Conservation (phyloP, 176 grass and related monocot genomes). For the Cymbopogon citratus region DNA sequence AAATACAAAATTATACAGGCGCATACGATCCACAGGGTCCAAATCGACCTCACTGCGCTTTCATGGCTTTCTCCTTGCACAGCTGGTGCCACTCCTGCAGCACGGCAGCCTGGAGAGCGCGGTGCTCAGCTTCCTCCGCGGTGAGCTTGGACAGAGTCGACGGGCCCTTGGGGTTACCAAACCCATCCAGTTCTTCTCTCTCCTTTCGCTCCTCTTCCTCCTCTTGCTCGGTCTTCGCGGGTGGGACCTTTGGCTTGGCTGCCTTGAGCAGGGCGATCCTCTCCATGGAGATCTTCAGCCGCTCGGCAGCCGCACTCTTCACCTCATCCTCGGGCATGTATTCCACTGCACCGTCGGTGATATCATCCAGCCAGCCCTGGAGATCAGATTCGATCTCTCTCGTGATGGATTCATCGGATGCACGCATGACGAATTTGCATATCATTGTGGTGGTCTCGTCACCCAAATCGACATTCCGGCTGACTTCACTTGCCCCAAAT, state of each 20-base stretch:
- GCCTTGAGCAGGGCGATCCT: constrained; percentile 84
- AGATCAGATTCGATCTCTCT: constrained; percentile 88
- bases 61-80: constrained; percentile 85
- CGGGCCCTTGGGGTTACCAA: constrained; percentile 79
- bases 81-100: constrained; percentile 90
- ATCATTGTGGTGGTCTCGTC: constrained; percentile 99
- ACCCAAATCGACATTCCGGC: constrained; percentile 85
- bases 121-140: constrained; percentile 85
- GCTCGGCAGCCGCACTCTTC: constrained; percentile 63
- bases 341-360: constrained; percentile 70
- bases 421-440: constrained; percentile 86
- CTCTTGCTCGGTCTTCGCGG: constrained; percentile 50
- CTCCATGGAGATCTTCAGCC: constrained; percentile 84
- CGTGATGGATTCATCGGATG: constrained; percentile 87
- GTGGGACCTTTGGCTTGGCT: constrained; percentile 67
- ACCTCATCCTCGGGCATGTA: constrained; percentile 97
- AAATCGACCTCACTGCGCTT: constrained; percentile 44
- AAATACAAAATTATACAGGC: constrained; percentile 31
- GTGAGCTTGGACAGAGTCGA: constrained; percentile 81
- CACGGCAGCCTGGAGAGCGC: constrained; percentile 85
- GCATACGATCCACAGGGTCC: background rate
- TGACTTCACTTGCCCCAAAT: constrained; percentile 95
- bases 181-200: constrained; percentile 46
- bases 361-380: constrained; percentile 92
- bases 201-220: constrained; percentile 68